Evolutionary conservation across 2,329 filamentous ascomycete species (phyloP), one percentile per base, ranked within the genome.

Genomic region (Ascochyta fabae): DNA sequence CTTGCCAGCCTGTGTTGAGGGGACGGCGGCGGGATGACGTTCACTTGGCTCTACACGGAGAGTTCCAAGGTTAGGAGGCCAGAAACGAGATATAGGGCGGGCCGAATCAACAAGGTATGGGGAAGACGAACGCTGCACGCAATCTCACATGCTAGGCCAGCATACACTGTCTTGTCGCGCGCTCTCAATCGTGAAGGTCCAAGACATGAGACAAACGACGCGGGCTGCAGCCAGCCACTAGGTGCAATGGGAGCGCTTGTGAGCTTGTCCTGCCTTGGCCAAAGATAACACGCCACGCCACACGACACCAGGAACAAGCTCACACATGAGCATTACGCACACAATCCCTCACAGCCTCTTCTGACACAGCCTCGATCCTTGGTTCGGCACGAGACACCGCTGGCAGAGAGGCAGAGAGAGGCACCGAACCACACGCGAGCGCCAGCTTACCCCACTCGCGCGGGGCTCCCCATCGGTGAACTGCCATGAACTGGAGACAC

Each of bases 1-100:
- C 38, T 36, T 43, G 38, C 38, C 45, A 46, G 47, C 31, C 42
- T 33, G 38, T 41, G 47, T 51, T 43, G 47, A 41, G 53, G 52
- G 38, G 42, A 51, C 31, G 53, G 22, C 29, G 47, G 54, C 44
- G 48, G 54, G 54, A 57, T 57, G 54, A 57, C 54, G 54, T 57
- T 48, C 54, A 50, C 48, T 44, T 52, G 42, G 34, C 39, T 49
- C 29, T 40, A 31, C 6, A 40, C 39, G 54, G 48, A 39, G 44
- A 40, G 19, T 57, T 53, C 44, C 54, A 57, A 57, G 54, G 40
- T 53, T 57, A 45, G 29, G 44, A 36, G 43, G 47, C 48, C 42
- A 47, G 47, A 50, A 47, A 51, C 48, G 47, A 34, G 15, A 34
- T 39, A 16, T 43, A 51, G 47, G 33, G 53, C 53, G 47, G 53